Conservation (phyloP, 1,284 basidiomycete genomes). For the Cutaneotrichosporon mucoides region DNA sequence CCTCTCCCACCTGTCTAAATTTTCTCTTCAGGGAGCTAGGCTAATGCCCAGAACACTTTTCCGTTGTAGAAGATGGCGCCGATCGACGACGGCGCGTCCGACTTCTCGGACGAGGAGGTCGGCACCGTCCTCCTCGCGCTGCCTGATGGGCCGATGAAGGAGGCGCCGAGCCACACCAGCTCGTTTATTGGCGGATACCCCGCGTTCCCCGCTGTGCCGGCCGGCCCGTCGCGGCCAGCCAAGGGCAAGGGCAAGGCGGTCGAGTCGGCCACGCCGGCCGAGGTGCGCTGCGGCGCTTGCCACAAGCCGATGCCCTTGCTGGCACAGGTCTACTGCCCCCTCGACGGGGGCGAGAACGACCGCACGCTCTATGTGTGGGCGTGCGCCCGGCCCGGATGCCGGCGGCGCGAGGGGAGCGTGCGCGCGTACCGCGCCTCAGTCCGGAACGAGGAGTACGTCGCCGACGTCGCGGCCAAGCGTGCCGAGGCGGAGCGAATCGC, state of each 20-base stretch:
- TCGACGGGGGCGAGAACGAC: slow-evolving; percentile 49
- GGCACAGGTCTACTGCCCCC: slow-evolving; percentile 49
- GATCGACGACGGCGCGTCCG: background rate
- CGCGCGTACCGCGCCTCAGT: slow-evolving; percentile 47
- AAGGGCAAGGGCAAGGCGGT: background rate
- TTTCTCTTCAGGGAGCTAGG: slow-evolving; percentile 5
- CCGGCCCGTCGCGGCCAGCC: slow-evolving; percentile 4
- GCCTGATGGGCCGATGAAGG: slow-evolving; percentile 43
- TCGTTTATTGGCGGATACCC: slow-evolving; percentile 49
- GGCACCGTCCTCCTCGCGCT: slow-evolving; percentile 45
- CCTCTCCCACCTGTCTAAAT: slow-evolving; percentile 3
- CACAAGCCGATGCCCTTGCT: slow-evolving; percentile 43
- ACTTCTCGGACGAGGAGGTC: slow-evolving; percentile 10
- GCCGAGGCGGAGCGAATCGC: slow-evolving; percentile 35
- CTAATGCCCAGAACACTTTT: no score
- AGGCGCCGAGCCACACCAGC: slow-evolving; percentile 32
- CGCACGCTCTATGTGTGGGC: slow-evolving; percentile 48
- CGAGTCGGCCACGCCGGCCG: slow-evolving; percentile 16
- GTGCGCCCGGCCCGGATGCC: slow-evolving; percentile 41
- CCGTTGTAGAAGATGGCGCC: slow-evolving; percentile 3
- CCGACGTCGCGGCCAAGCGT: slow-evolving; percentile 41
- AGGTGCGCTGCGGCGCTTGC: slow-evolving; percentile 40
- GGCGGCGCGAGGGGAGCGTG: slow-evolving; percentile 43
- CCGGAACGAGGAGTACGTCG: slow-evolving; percentile 47
- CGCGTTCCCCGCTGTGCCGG: slow-evolving; percentile 37